These are phyloP conservation scores for Rhodosporidiobolus sp. DNA, from an alignment of 768 basidiomycete genomes.

Conservation along the genomic window DNA sequence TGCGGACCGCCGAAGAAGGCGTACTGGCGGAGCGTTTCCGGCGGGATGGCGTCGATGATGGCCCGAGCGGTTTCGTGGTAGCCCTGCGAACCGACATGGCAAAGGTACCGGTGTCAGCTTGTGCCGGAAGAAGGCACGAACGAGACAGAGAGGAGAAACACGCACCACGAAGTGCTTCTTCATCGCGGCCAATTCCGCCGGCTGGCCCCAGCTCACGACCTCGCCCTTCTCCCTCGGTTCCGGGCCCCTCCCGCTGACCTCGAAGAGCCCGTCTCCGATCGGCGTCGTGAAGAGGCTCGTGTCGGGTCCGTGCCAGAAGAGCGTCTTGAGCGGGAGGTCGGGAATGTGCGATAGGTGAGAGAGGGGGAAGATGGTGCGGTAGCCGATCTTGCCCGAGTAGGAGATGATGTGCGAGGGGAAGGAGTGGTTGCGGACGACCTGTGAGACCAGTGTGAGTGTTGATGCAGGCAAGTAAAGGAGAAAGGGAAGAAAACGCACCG, in stretches of 20 bases:
- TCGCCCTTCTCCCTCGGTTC: not conserved
- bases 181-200: not conserved
- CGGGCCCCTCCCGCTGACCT: not conserved
- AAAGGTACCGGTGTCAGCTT: not conserved
- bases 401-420: not conserved
- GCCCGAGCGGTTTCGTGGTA: not conserved
- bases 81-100: not conserved
- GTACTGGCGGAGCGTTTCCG: not conserved
- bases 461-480: not conserved
- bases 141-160: not conserved
- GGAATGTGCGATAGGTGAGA: not conserved
- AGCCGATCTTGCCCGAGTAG: conserved; percentile 6
- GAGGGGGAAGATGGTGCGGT: conserved; percentile 6
- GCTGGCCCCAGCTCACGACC: not conserved
- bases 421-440: conserved; percentile 1
- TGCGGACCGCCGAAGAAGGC: not conserved
- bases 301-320: conserved; percentile 4
- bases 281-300: conserved; percentile 3
- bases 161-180: not conserved
- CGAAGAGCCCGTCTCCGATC: conserved; percentile 3
- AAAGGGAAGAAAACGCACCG: conserved; percentile 26
- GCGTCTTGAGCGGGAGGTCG: not conserved
- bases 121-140: too few species aligned
- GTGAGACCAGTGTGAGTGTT: too few species aligned
- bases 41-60: conserved; percentile 1